A percentile compares a stretch with the other conserved stretches of the same genome.
These are phyloP conservation scores for Stipa capillata DNA, from an alignment of 176 grass and related monocot species.

Conservation along the genomic window DNA sequence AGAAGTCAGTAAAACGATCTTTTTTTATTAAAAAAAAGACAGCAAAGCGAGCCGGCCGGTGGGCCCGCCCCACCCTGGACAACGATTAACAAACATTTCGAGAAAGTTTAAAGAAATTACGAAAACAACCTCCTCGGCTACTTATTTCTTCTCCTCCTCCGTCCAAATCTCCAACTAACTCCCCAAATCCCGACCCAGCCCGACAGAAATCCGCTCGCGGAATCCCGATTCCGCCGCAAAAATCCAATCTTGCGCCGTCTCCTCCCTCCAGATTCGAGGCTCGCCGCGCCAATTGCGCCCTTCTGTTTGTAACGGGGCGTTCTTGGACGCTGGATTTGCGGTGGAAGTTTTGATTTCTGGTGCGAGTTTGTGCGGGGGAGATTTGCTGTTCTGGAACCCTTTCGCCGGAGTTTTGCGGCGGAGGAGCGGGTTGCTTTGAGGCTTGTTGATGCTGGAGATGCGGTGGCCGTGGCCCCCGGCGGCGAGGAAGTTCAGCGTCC, in stretches of 20 bases:
- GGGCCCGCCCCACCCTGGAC: background rate
- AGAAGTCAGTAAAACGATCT: background rate
- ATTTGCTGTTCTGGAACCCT: background rate
- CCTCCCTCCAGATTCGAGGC: background rate
- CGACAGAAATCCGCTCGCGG: constrained; percentile 11
- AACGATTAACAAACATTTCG: too few species aligned
- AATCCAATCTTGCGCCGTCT: constrained; percentile 7
- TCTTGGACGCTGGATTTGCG: background rate
- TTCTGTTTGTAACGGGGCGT: background rate
- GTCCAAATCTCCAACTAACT: constrained; percentile 27
- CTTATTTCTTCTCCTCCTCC: background rate
- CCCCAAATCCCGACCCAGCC: constrained; percentile 27
- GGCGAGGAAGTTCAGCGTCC: constrained; percentile 51
- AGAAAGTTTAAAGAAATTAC: background rate
- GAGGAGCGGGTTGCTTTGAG: background rate
- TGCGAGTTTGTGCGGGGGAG: background rate
- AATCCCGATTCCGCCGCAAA: constrained; percentile 7
- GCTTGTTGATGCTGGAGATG: constrained; percentile 42
- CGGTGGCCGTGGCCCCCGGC: constrained; percentile 82
- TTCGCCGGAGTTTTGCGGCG: background rate
- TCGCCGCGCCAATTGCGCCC: background rate
- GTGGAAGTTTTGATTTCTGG: background rate
- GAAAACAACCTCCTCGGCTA: background rate
- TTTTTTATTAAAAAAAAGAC: background rate
- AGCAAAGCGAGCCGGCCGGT: background rate